Percentiles rank a stretch among this genome's conserved stretches.
Evolutionary conservation across 2,329 filamentous ascomycete genomes (phyloP).

Genomic region (Scleromitrula shiraiana): DNA sequence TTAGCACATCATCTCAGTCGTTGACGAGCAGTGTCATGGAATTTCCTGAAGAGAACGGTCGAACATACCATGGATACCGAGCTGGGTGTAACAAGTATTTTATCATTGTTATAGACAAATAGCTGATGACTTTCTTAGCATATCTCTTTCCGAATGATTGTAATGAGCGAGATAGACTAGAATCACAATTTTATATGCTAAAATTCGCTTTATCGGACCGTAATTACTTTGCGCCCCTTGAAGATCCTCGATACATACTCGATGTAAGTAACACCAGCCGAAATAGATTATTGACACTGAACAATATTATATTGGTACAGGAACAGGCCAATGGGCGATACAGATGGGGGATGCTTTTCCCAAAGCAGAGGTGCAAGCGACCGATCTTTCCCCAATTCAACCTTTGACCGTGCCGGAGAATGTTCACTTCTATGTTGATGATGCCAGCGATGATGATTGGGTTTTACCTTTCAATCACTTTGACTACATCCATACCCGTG

Average conservation of each 20-base stretch:
- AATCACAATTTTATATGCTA: slow-evolving; percentile 41
- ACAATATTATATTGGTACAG: slow-evolving; percentile 35
- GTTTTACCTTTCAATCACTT: slow-evolving; percentile 41
- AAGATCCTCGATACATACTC: slow-evolving; percentile 27
- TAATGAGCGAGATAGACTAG: slow-evolving; percentile 40
- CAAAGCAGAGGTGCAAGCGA: slow-evolving; percentile 48
- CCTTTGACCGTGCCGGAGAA: slow-evolving; percentile 60
- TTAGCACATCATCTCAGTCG: slow-evolving; percentile 9
- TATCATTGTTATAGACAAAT: background rate
- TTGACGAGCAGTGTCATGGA: slow-evolving; percentile 20
- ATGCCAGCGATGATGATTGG: slow-evolving; percentile 33
- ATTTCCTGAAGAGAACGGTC: slow-evolving; percentile 21
- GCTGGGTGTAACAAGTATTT: slow-evolving; percentile 2
- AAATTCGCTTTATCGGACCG: slow-evolving; percentile 29
- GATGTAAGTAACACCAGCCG: slow-evolving; percentile 9
- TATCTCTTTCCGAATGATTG: slow-evolving; percentile 39
- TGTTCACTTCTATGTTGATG: slow-evolving; percentile 58
- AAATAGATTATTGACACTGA: background rate
- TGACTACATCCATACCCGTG: slow-evolving; percentile 51
- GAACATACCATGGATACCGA: slow-evolving; percentile 19
- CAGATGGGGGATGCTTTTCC: slow-evolving; percentile 53
- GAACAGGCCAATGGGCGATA: slow-evolving; percentile 55
- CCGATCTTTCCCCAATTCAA: slow-evolving; percentile 61
- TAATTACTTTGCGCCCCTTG: slow-evolving; percentile 37
- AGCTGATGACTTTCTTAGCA: slow-evolving; percentile 11